phyloP scores from a whole-genome alignment of 805 yeast genomes.

The Pichia nanzhaoensis region DNA sequence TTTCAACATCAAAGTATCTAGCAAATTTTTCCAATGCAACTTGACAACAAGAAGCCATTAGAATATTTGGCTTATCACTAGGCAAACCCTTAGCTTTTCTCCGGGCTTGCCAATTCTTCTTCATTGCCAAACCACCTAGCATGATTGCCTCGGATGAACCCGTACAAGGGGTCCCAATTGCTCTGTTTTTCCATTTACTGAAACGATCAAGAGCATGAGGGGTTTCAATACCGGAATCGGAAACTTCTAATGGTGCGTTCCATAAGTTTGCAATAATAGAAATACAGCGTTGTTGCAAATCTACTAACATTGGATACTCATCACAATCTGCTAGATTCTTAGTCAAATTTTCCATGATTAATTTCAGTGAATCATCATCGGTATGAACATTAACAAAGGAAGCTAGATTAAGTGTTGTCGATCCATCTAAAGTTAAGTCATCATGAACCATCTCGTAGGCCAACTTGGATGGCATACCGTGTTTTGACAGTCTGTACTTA shows the following conservation, averaged over 20 bases:
- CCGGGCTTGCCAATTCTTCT: conserved; percentile 76
- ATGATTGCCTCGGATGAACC: conserved; percentile 93
- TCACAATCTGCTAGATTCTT: conserved; percentile 91
- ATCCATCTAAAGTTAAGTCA: conserved; percentile 77
- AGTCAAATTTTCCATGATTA: conserved; percentile 64
- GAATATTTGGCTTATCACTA: conserved; percentile 64
- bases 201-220: conserved; percentile 8
- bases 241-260: conserved; percentile 50
- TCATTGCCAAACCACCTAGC: conserved; percentile 90
- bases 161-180: conserved; percentile 87
- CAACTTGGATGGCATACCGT: conserved; percentile 44
- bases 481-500: conserved; percentile 54
- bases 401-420: conserved; percentile 77
- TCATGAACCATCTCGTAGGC: conserved; percentile 63
- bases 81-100: conserved; percentile 56
- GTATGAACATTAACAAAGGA: conserved; percentile 79
- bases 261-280: conserved; percentile 74
- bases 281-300: conserved; percentile 74
- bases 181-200: conserved; percentile 22
- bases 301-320: conserved; percentile 83
- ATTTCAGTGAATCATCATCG: conserved; percentile 44
- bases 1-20: conserved; percentile 86
- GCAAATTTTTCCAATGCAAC: conserved; percentile 94
- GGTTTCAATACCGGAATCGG: conserved; percentile 17
- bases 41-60: conserved; percentile 91